Conservation (phyloP, 805 yeast species). For the Ogataea parapolymorpha region DNA sequence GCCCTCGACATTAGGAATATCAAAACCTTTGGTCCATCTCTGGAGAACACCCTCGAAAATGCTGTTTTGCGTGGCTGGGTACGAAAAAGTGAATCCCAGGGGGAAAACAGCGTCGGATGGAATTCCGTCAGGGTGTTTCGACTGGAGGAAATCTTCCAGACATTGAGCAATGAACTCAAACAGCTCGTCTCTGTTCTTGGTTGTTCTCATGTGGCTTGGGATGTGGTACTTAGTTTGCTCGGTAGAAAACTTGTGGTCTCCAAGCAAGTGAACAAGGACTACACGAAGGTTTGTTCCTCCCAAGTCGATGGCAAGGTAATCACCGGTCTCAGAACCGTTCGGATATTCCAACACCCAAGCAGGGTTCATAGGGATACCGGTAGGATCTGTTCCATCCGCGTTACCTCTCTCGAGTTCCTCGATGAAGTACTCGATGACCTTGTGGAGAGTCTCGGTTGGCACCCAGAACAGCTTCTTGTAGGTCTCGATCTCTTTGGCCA, state of each 20-base stretch:
- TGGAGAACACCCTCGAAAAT: conserved; percentile 87
- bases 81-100: conserved; percentile 94
- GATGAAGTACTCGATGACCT: conserved; percentile 48
- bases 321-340: conserved; percentile 56
- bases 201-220: conserved; percentile 78
- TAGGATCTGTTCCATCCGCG: conserved; percentile 42
- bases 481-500: conserved; percentile 35
- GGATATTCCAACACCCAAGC: conserved; percentile 61
- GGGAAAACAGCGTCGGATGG: conserved; percentile 55
- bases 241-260: conserved; percentile 80
- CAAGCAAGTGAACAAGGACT: conserved; percentile 52
- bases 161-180: conserved; percentile 89
- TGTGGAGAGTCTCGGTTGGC: conserved; percentile 38
- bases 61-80: conserved; percentile 80
- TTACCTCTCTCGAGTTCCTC: conserved; percentile 52
- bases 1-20: conserved; percentile 93
- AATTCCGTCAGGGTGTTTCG: conserved; percentile 68
- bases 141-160: conserved; percentile 66
- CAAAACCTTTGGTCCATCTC: conserved; percentile 99
- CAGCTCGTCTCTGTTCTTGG: conserved; percentile 66
- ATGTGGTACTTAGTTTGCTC: conserved; percentile 84
- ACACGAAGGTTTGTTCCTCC: conserved; percentile 64
- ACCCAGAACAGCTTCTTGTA: conserved; percentile 42
- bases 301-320: conserved; percentile 56
- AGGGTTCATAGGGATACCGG: conserved; percentile 58